Conservation (phyloP, 768 basidiomycete genomes). For the Crepidotus variabilis region DNA sequence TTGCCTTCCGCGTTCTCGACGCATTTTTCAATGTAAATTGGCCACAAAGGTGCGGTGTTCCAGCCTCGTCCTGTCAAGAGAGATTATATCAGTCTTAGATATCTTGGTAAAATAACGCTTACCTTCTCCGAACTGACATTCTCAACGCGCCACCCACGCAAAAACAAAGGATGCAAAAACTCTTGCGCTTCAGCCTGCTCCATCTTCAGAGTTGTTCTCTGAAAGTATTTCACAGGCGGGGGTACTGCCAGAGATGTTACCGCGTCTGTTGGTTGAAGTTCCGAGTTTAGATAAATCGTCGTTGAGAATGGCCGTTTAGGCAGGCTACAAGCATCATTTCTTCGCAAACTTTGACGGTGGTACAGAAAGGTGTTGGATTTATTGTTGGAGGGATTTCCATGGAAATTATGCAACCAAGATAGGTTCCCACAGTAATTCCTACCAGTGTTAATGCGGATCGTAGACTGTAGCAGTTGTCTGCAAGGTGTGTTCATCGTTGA, state of each 20-base stretch:
- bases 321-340: too few species aligned
- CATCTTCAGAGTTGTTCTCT: conserved; percentile 29
- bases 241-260: conserved; percentile 8
- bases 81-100: too few species aligned
- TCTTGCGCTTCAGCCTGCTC: conserved; percentile 23
- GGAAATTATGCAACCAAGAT: too few species aligned
- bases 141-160: conserved; percentile 22
- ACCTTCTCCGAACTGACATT: conserved; percentile 6
- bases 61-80: conserved; percentile 6
- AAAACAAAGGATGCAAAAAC: conserved; percentile 32
- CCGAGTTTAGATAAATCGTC: too few species aligned
- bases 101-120: not conserved
- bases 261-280: not conserved
- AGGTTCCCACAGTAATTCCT: too few species aligned
- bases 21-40: not conserved
- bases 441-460: too few species aligned
- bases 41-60: conserved; percentile 10
- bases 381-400: too few species aligned
- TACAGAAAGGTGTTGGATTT: too few species aligned
- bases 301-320: too few species aligned
- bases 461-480: too few species aligned
- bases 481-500: too few species aligned
- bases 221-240: conserved; percentile 3
- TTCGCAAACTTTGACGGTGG: too few species aligned
- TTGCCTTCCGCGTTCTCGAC: conserved; percentile 10